Base-by-base conservation (phyloP, 768 basidiomycete species). In the Termitomyces sp. region DNA sequence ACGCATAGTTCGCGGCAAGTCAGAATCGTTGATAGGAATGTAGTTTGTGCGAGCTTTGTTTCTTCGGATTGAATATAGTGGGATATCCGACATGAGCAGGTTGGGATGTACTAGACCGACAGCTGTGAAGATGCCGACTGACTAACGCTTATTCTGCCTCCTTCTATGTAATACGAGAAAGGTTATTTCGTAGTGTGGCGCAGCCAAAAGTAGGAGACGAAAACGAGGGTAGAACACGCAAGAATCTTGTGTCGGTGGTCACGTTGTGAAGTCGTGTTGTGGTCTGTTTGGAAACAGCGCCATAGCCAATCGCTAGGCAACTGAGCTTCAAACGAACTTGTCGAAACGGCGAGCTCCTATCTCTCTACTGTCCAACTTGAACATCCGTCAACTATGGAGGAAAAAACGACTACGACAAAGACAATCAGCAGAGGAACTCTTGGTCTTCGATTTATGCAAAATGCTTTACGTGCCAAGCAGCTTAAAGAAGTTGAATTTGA, bases 361-460 rank as follows among this genome's bases (percentile, higher is more conserved):
- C 27, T 45, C 11, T 9, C 27, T 32, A 32, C 27, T 32, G 25
- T 38, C 27, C 50, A 48, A 23, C 47, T 10, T 9, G n/a, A n/a
- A n/a, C n/a, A n/a, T n/a, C n/a, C n/a, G n/a, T 11, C 35, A 47
- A 9, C 53, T n/a, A 75, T 73, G 73, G 66, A 76, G 13, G 70
- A 71, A 29, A 85, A 50, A 16, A 23, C 3, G 11, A 39, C 42
- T 2, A 20, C 42, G 18, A 38, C 41, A 6, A 56, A 83, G 67
- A 73, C 76, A 3, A 73, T 88, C 35, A 88, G 86, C 67, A 78
- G 75, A 25, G 77, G 84, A 27, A 87, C 86, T 0, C 73, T 88
- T 9, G 80, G 81, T 60, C 75, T 89, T 41, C 79, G 81, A 2
- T 88, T 88, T 65, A 88, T 88, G 86, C 86, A 86, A 66, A 86